Evolutionary conservation across 2,329 filamentous ascomycete species (phyloP), one percentile per base, ranked within the genome.

Genomic region (Neonectria faginata): DNA sequence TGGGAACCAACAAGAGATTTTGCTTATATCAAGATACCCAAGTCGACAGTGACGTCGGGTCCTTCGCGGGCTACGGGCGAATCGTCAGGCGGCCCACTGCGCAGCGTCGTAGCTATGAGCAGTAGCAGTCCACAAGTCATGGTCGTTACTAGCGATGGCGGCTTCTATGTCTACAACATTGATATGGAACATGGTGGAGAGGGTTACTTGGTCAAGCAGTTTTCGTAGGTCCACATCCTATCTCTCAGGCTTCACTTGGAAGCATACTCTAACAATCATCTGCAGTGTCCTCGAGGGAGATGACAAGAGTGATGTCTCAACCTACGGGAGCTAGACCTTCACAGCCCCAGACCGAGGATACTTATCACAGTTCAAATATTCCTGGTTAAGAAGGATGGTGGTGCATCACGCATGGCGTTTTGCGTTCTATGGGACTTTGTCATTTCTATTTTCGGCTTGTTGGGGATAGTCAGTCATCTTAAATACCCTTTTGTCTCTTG

Each of bases 91-190:
- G 72, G 85, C 0, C 90, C 92, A 0, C 79, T 97, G 44, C 86
- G 92, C 69, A 97, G 93, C 70, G 95, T 99, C n/a, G 96, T 99
- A 47, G 95, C 96, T 9, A 97, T 99, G 91, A 97, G 93, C 76
- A 96, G 91, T 74, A 97, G 90, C 76, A 94, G 92, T 27, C 96
- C 96, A 1, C 94, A 98, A 74, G 92, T 99, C 53, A 98, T 99
- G 94, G 93, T 98, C 0, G 94, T 97, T 14, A 99, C 96, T 0
- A 97, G 92, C 72, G 96, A 99, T 77, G 96, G 96, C 10, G 91
- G 91, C 25, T 98, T 97, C 75, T 97, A 96, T 73, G 91, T 98
- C 31, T 99, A 95, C 80, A 95, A 93, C 69, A 94, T 99, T 59
- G 94, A 99, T 77, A 88, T 99, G 83, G 94, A 97, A 72, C 92